Conservation (phyloP, 176 grass and related monocot species). For the Poa annua region DNA sequence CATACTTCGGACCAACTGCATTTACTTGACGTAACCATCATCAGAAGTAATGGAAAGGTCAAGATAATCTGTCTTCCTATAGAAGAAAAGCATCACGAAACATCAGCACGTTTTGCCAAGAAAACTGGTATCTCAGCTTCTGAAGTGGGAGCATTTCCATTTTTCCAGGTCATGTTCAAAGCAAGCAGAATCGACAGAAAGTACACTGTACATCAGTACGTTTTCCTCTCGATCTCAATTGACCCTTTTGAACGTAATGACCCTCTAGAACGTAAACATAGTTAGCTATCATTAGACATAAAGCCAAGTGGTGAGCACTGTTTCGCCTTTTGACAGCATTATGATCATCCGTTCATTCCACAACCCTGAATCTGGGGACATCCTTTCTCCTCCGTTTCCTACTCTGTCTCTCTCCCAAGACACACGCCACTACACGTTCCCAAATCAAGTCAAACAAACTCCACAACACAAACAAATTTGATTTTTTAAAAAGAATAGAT, state of each 20-base stretch:
- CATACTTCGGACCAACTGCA: background rate
- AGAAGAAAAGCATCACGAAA: slow-evolving; percentile 12
- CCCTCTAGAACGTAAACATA: background rate
- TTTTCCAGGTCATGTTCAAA: slow-evolving; percentile 22
- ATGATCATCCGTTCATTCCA: slow-evolving; percentile 4
- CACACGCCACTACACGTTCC: background rate
- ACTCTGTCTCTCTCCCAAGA: slow-evolving; percentile 27
- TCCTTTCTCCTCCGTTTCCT: slow-evolving; percentile 16
- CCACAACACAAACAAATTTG: background rate
- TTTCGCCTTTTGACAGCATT: slow-evolving; percentile 30
- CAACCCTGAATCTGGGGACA: slow-evolving; percentile 23
- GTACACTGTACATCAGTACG: background rate
- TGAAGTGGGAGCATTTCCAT: background rate
- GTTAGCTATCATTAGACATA: background rate
- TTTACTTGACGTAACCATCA: background rate
- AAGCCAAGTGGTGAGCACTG: background rate
- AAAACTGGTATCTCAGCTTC: background rate
- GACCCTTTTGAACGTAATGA: background rate
- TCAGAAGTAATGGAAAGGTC: background rate
- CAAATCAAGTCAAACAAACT: background rate
- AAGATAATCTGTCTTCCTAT: background rate
- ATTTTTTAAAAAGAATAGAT: too few relatives aligned
- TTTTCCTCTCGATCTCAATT: too few relatives aligned
- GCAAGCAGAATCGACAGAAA: slow-evolving; percentile 12
- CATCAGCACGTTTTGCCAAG: background rate